A percentile compares a stretch with the other conserved stretches of the same genome.
phyloP scores from a whole-genome alignment of 108 stramenopile species.

The Fistulifera solaris region DNA sequence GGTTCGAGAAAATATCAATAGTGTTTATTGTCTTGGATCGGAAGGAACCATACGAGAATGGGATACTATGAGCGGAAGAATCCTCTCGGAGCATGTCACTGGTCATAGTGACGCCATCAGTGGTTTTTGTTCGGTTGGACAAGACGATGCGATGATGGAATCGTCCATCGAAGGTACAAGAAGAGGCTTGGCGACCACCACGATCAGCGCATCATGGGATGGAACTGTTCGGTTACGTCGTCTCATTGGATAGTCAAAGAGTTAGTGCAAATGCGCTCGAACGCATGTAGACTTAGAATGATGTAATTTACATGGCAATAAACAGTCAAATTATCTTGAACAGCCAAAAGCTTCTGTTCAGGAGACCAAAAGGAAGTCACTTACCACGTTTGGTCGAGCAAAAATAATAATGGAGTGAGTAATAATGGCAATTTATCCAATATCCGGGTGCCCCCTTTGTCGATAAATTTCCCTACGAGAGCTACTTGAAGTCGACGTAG shows the following conservation, averaged over 20 bases:
- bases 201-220: constrained; percentile 72
- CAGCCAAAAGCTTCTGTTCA: no score
- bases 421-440: no score
- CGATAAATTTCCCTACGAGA: no score
- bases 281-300: no score
- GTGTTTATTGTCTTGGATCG: constrained; percentile 47
- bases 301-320: no score
- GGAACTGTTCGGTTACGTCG: constrained; percentile 68
- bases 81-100: constrained; percentile 32
- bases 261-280: no score
- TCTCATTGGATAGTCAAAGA: constrained; percentile 11
- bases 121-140: constrained; percentile 27
- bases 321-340: no score
- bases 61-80: constrained; percentile 52
- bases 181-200: constrained; percentile 27
- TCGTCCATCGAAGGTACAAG: constrained; percentile 6
- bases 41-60: constrained; percentile 74
- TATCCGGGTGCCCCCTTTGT: no score
- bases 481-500: no score
- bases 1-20: constrained; percentile 20
- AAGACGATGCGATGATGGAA: constrained; percentile 14
- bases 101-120: constrained; percentile 60
- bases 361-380: no score
- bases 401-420: no score
- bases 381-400: no score